phyloP scores from a whole-genome alignment of 2,329 filamentous ascomycete genomes.

The Fusarium hainanense region DNA sequence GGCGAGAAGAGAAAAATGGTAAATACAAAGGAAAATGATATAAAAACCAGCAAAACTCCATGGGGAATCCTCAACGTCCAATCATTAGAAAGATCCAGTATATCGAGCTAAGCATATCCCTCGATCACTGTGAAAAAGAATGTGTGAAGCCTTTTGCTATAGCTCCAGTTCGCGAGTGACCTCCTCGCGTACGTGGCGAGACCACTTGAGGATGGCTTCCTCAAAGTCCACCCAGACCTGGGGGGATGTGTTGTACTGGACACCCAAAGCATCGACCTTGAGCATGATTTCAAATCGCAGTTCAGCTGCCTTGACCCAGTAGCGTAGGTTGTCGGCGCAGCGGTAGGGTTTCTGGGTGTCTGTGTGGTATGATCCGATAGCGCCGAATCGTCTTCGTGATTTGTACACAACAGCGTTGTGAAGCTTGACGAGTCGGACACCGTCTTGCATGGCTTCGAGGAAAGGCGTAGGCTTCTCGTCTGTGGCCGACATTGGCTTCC shows the following conservation, averaged over 20 bases:
- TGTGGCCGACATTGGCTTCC: constrained; percentile 62
- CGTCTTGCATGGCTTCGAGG: constrained; percentile 78
- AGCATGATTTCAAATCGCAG: constrained; percentile 90
- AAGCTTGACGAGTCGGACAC: constrained; percentile 82
- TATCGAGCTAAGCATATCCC: constrained; percentile 9
- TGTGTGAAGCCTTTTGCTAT: constrained; percentile 47
- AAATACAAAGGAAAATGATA: constrained; percentile 14
- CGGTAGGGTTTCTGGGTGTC: constrained; percentile 96
- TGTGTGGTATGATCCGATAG: constrained; percentile 89
- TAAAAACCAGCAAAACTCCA: constrained; percentile 41
- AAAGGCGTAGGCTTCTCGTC: constrained; percentile 76
- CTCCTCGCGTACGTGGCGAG: constrained; percentile 82
- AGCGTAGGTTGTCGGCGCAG: constrained; percentile 90
- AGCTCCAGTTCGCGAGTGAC: constrained; percentile 73
- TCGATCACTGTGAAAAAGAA: constrained; percentile 7
- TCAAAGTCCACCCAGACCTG: constrained; percentile 86
- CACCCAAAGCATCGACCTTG: constrained; percentile 84
- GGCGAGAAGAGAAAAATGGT: neutral
- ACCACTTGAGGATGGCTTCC: constrained; percentile 84
- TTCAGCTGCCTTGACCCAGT: constrained; percentile 96
- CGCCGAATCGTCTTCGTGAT: constrained; percentile 86
- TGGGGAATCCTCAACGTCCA: constrained; percentile 41
- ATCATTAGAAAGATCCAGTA: constrained; percentile 39
- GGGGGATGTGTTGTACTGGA: constrained; percentile 79
- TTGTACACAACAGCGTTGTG: constrained; percentile 91